These are phyloP conservation scores for Colletotrichum neosansevieriae DNA, from an alignment of 2,329 filamentous ascomycete species.

Conservation along the genomic window DNA sequence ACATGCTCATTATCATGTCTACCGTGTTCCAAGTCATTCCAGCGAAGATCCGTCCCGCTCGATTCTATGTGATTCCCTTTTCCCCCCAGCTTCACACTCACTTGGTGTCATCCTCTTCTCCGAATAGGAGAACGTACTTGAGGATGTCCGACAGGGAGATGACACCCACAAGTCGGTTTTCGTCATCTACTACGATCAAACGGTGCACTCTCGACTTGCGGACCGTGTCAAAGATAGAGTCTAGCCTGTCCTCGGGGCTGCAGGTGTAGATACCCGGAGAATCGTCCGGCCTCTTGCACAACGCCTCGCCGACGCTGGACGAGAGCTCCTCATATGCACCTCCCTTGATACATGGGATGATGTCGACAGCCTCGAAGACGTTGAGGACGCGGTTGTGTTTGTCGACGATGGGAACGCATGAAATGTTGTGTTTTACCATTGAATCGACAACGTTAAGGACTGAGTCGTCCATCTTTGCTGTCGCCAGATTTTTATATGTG, in stretches of 20 bases:
- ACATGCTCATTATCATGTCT: constrained; percentile 45
- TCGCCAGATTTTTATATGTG: constrained; percentile 84
- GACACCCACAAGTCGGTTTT: constrained; percentile 86
- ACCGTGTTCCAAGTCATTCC: constrained; percentile 39
- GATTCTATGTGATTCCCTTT: constrained; percentile 36
- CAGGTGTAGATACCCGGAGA: constrained; percentile 98
- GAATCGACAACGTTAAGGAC: constrained; percentile 95
- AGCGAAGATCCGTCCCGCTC: constrained; percentile 40
- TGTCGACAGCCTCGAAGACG: constrained; percentile 97
- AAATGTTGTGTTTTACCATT: constrained; percentile 94
- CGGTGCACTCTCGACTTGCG: constrained; percentile 95
- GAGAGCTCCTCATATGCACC: constrained; percentile 92
- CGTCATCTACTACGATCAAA: constrained; percentile 91
- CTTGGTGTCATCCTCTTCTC: constrained; percentile 68
- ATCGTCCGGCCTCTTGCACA: constrained; percentile 88
- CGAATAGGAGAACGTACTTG: constrained; percentile 89
- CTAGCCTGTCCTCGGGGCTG: constrained; percentile 88
- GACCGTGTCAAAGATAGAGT: constrained; percentile 97
- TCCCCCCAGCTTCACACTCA: constrained; percentile 19
- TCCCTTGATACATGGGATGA: constrained; percentile 95
- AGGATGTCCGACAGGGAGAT: constrained; percentile 96
- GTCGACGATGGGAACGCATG: constrained; percentile 93
- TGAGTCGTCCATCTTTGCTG: constrained; percentile 87
- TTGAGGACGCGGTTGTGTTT: constrained; percentile 83
- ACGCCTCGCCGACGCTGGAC: constrained; percentile 86